These are phyloP conservation scores for sunflower (Helianthus annuus) DNA, from an alignment of 129 eudicot species.

Conservation along the genomic window DNA sequence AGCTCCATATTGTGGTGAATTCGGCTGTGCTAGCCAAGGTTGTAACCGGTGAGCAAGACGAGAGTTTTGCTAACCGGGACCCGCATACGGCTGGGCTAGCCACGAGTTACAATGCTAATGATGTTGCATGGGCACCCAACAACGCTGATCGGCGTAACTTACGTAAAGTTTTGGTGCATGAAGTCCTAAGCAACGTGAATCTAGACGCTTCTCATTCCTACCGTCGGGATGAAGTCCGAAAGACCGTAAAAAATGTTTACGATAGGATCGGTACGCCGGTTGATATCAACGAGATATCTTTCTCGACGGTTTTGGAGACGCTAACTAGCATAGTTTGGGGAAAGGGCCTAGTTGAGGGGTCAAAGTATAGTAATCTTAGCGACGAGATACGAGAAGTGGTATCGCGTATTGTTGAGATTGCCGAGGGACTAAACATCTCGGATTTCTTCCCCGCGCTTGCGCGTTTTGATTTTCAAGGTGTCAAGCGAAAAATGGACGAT, in stretches of 20 bases:
- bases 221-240: constrained; percentile 26
- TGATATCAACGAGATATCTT: constrained; percentile 20
- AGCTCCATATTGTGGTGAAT: constrained; percentile 30
- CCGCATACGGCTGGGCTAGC: constrained; percentile 19
- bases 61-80: constrained; percentile 27
- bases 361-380: constrained; percentile 4
- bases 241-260: neutral
- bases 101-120: constrained; percentile 19
- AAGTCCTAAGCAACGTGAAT: constrained; percentile 25
- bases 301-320: constrained; percentile 16
- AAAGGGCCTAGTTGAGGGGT: constrained; percentile 13
- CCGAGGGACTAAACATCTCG: constrained; percentile 34
- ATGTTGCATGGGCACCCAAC: constrained; percentile 14
- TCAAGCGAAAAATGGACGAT: constrained; percentile 16
- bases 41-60: constrained; percentile 30
- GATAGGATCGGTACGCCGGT: constrained; percentile 3
- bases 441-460: constrained; percentile 42
- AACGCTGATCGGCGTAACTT: constrained; percentile 18
- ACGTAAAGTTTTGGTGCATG: constrained; percentile 34
- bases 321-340: constrained; percentile 27
- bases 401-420: constrained; percentile 15
- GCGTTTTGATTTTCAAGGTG: constrained; percentile 38
- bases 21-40: constrained; percentile 26
- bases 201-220: constrained; percentile 22
- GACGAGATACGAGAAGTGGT: constrained; percentile 30